Conservation (phyloP, 441 rosid genomes). For the Eutrema salsugineum region DNA sequence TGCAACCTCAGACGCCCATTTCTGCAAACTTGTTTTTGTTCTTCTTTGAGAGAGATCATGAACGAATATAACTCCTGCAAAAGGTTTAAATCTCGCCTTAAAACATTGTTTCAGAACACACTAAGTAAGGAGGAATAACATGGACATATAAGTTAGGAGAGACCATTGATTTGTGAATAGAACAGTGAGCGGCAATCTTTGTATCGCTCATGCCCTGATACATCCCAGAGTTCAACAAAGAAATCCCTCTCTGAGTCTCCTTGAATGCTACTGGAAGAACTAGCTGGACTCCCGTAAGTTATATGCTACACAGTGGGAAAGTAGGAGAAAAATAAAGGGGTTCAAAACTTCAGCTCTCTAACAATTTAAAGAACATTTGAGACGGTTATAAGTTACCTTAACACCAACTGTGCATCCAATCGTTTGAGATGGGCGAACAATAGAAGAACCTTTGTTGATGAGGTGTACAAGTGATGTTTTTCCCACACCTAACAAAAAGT, state of each 20-base stretch:
- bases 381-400: conserved; percentile 50
- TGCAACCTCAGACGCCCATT: conserved; percentile 94
- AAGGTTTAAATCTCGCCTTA: neutral
- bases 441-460: conserved; percentile 72
- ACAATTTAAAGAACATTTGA: neutral
- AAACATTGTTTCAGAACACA: conserved; percentile 18
- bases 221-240: conserved; percentile 98
- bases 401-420: conserved; percentile 95
- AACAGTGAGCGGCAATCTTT: conserved; percentile 95
- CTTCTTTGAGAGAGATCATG: conserved; percentile 97
- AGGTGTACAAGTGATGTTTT: conserved; percentile 93
- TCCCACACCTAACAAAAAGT: conserved; percentile 69
- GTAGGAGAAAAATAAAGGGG: conserved; percentile 3
- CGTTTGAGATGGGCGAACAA: conserved; percentile 78
- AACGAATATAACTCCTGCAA: conserved; percentile 91
- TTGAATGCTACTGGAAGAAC: conserved; percentile 88
- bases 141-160: neutral
- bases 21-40: conserved; percentile 90
- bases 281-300: conserved; percentile 70
- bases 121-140: neutral
- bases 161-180: conserved; percentile 93
- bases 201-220: conserved; percentile 96
- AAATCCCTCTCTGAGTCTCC: conserved; percentile 93
- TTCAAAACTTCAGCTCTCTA: conserved; percentile 13
- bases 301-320: conserved; percentile 48